Base-by-base conservation (phyloP, 129 eudicot genomes). In the Calendula officinalis region DNA sequence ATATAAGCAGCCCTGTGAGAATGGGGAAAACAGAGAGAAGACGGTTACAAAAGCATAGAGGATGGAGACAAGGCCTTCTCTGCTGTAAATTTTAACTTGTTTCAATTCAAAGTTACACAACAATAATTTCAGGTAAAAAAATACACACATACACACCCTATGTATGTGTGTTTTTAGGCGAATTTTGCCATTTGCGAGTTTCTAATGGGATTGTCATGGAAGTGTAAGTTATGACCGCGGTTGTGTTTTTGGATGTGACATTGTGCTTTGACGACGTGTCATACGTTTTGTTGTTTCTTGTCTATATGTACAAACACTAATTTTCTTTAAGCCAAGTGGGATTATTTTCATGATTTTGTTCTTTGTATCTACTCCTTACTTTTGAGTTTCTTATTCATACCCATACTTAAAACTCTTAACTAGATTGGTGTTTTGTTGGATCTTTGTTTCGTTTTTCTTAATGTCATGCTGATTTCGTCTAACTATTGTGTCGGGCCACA, bases 1-100 rank as follows among this genome's bases (percentile, higher is more conserved):
- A 86, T 86, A 77, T 77, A 66, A 80, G 91, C 80, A 90, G 97
- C 74, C 97, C 97, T 1, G 86, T 81, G 43, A 69, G 89, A 77
- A 90, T 90, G 97, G 89, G 76, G 15, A 86, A 79, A 80, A 77
- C 78, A 0, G 91, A 84, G 34, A 65, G 73, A 73, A 79, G 80
- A 68, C 71, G 68, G 53, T 47, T 65, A 33, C 75, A 79, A 47
- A 90, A 73, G 77, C 80, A 78, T 3, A 76, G 67, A 72, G 75
- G 92, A 63, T 86, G 97, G 91, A 69, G 72, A 49, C 73, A 77
- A 37, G 84, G 91, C 8, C 64, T 90, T 58, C 70, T 86, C 39
- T 90, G 97, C 79, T 90, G 95, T 81, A 88, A 75, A 88, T 91
- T 87, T 74, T 87, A 64, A 86, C 45, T 66, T 44, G 22, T 54